These are phyloP conservation scores for Annulohypoxylon bovei DNA, from an alignment of 495 filamentous ascomycete genomes.

Conservation along the genomic window DNA sequence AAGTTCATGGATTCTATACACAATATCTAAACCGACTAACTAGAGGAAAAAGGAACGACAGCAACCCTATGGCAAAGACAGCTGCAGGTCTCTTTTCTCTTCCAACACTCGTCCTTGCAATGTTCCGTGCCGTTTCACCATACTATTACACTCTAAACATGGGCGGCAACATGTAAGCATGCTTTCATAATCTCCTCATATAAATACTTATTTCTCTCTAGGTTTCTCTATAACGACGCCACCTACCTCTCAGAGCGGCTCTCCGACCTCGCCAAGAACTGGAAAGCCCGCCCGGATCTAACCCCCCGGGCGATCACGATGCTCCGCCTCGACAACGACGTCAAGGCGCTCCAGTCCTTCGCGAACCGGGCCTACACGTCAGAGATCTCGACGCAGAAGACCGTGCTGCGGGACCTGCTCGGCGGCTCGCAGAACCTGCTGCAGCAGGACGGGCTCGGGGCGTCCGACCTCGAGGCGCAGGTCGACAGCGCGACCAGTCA, in stretches of 20 bases:
- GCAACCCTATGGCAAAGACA: slow-evolving; percentile 70
- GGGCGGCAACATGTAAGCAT: slow-evolving; percentile 76
- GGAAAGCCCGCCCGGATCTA: slow-evolving; percentile 57
- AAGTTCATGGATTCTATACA: slow-evolving; percentile 36
- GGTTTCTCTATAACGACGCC: slow-evolving; percentile 92
- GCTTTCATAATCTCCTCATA: not conserved
- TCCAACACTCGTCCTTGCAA: slow-evolving; percentile 84
- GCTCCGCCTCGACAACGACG: slow-evolving; percentile 73
- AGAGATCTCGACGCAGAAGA: slow-evolving; percentile 88
- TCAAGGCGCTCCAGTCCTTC: slow-evolving; percentile 77
- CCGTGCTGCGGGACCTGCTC: slow-evolving; percentile 83
- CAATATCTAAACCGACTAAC: slow-evolving; percentile 26
- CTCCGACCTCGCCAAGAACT: slow-evolving; percentile 65
- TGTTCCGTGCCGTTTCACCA: slow-evolving; percentile 89
- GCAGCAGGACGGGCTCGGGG: slow-evolving; percentile 51
- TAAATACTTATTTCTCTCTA: slow-evolving; percentile 42
- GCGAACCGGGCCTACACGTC: slow-evolving; percentile 85
- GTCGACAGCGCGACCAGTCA: slow-evolving; percentile 73
- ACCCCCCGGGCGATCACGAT: slow-evolving; percentile 59
- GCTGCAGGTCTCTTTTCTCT: slow-evolving; percentile 79
- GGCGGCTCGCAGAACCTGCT: slow-evolving; percentile 68
- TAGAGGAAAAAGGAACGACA: slow-evolving; percentile 48
- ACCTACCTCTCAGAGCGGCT: slow-evolving; percentile 79
- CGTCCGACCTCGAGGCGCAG: slow-evolving; percentile 73
- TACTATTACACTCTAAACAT: slow-evolving; percentile 75